Conservation (phyloP, 2,329 filamentous ascomycete species). For the Diaporthe australafricana region DNA sequence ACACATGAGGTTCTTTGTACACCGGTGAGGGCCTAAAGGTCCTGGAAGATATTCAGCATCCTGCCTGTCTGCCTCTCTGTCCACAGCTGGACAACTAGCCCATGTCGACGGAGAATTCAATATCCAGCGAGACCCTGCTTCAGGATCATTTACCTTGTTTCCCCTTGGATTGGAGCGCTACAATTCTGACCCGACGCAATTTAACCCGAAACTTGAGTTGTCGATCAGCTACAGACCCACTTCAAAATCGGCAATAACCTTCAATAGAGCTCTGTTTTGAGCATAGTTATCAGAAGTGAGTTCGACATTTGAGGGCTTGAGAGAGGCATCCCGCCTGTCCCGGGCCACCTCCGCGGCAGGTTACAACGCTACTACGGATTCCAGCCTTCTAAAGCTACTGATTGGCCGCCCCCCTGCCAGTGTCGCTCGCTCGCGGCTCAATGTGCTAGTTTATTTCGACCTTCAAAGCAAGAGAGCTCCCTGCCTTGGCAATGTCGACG, state of each 20-base stretch:
- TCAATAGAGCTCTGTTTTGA: slow-evolving; percentile 2
- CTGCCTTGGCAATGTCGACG: slow-evolving; percentile 12
- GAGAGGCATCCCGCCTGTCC: slow-evolving; percentile 6
- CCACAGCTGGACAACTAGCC: not conserved
- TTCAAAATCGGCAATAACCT: slow-evolving; percentile 7
- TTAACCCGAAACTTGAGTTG: slow-evolving; percentile 4
- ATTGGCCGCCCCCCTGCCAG: slow-evolving; percentile 1
- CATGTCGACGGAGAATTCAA: slow-evolving; percentile 13
- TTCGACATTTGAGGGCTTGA: not conserved
- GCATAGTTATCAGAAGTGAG: slow-evolving; percentile 7
- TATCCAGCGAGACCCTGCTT: slow-evolving; percentile 12
- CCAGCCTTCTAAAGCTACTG: not conserved
- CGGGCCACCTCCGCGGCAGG: slow-evolving; percentile 15
- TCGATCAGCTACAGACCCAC: slow-evolving; percentile 5
- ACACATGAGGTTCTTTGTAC: not conserved
- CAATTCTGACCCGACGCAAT: slow-evolving; percentile 10
- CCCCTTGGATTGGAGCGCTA: slow-evolving; percentile 22
- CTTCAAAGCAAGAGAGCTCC: not conserved
- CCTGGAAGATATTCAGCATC: not conserved
- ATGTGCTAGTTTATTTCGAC: slow-evolving; percentile 23
- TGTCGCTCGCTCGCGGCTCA: slow-evolving; percentile 3
- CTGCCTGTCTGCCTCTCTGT: not conserved
- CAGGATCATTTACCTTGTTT: not conserved
- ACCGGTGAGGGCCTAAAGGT: not conserved
- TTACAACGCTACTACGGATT: slow-evolving; percentile 1